Conservation (phyloP, 805 yeast species). For the Wickerhamiella brachini region DNA sequence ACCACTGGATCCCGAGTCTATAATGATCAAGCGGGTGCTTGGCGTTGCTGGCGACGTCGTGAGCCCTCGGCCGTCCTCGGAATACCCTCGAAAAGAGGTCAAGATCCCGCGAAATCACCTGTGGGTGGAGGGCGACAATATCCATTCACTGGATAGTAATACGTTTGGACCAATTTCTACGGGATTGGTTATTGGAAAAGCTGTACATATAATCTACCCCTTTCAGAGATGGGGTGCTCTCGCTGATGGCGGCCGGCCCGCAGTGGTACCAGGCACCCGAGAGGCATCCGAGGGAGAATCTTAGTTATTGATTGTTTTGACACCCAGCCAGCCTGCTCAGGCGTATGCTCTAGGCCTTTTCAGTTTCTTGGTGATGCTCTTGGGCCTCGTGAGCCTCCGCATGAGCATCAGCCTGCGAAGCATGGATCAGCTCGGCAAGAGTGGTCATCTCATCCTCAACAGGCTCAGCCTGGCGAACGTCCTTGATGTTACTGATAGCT, state of each 20-base stretch:
- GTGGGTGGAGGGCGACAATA: slow-evolving; percentile 93
- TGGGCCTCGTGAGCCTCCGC: background rate
- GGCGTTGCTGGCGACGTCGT: slow-evolving; percentile 64
- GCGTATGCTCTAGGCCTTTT: too few species aligned
- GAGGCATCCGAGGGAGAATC: background rate
- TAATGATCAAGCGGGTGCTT: slow-evolving; percentile 68
- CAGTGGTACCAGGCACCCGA: background rate
- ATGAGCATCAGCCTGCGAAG: background rate
- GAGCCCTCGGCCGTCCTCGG: slow-evolving; percentile 30
- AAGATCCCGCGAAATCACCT: slow-evolving; percentile 64
- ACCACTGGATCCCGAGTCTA: slow-evolving; percentile 63
- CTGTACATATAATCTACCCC: slow-evolving; percentile 59
- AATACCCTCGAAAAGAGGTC: slow-evolving; percentile 48
- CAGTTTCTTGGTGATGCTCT: too few species aligned
- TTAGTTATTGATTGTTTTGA: too few species aligned
- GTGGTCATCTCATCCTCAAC: slow-evolving; percentile 17
- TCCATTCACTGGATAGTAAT: slow-evolving; percentile 67
- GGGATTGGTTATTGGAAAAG: slow-evolving; percentile 71
- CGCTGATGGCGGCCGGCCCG: slow-evolving; percentile 33
- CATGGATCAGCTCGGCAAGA: slow-evolving; percentile 19
- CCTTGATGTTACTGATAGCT: slow-evolving; percentile 30
- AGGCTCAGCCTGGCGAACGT: slow-evolving; percentile 31
- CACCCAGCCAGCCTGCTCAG: too few species aligned
- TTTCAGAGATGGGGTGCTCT: slow-evolving; percentile 37
- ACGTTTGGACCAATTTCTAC: slow-evolving; percentile 77